Base-by-base conservation (phyloP, 1,284 basidiomycete genomes). In the Ustilago xerochloae region DNA sequence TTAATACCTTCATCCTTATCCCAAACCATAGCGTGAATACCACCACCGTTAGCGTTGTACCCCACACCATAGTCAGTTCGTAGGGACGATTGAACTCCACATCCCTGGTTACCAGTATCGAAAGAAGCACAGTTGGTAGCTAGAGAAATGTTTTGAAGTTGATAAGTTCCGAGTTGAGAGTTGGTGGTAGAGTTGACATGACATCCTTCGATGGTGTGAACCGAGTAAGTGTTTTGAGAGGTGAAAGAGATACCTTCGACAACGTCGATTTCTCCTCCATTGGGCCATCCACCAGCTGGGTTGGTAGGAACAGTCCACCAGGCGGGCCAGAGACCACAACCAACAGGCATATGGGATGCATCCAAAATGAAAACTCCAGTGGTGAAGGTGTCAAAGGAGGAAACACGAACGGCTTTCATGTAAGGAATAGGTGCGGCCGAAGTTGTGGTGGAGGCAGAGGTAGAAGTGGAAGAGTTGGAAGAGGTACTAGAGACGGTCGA, bases 41-140 rank as follows among this genome's bases (percentile, higher is more conserved):
- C 89, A n/a, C 90, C 91, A 6, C 89, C 89, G 22, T 86, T 86
- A 9, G 71, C 70, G 77, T 91, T 91, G 85, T 90, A 90, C 3
- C 78, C 73, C 12, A 88, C 87, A 0, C 89, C 89, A 68, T 87
- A 90, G 18, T 82, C 90, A 53, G 85, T 85, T 0, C 81, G 55
- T 41, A 87, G 43, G 69, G 80, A 36, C 69, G 88, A 73, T 24
- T 85, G 77, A 12, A 91, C 90, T 12, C 89, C 89, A 70, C 91
- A 92, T 0, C 90, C 90, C 0, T 88, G 83, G 75, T 92, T 91
- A 75, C 70, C 85, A 76, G 89, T 88, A 28, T 85, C 77, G 16
- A 87, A 86, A 4, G 86, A 85, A 63, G 90, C 86, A 77, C 91
- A 93, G 74, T 90, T 85, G 29, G 84, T 86, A 4, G 80, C 79